A percentile compares a stretch with the other conserved stretches of the same genome.
Evolutionary conservation across 805 yeast species (phyloP).

Genomic region (Saccharomycodes ludwigii): DNA sequence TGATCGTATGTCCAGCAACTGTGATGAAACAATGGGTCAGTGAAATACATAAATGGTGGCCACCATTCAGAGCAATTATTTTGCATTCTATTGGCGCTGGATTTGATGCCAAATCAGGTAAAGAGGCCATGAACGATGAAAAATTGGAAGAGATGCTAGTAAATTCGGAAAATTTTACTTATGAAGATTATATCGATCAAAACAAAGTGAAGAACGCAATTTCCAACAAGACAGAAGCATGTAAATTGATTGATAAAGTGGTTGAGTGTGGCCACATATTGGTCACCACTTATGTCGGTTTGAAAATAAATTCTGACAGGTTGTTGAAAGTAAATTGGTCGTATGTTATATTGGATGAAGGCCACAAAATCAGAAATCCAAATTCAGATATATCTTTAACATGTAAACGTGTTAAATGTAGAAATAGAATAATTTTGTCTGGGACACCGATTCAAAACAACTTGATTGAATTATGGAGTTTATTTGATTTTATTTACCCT

Average conservation of each 20-base stretch:
- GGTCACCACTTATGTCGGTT: constrained; percentile 85
- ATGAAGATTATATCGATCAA: constrained; percentile 25
- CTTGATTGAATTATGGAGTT: constrained; percentile 81
- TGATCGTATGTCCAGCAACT: constrained; percentile 93
- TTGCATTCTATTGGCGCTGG: constrained; percentile 90
- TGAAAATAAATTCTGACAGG: constrained; percentile 52
- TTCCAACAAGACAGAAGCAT: constrained; percentile 29
- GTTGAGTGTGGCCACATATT: constrained; percentile 65
- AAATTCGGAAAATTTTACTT: constrained; percentile 29
- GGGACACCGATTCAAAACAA: constrained; percentile 98
- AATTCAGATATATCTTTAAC: constrained; percentile 77
- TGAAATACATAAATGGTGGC: constrained; percentile 97
- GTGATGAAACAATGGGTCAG: constrained; percentile 95
- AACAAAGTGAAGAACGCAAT: constrained; percentile 19
- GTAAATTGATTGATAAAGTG: constrained; percentile 40
- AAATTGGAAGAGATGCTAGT: constrained; percentile 38
- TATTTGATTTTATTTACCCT: constrained; percentile 91
- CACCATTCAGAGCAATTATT: constrained; percentile 75
- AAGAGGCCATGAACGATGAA: constrained; percentile 28
- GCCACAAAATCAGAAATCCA: constrained; percentile 93
- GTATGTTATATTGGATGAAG: constrained; percentile 86
- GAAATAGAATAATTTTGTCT: constrained; percentile 76
- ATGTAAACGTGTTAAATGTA: constrained; percentile 74
- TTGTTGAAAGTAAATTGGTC: constrained; percentile 72
- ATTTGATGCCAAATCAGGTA: constrained; percentile 38